Evolutionary conservation across 2,329 filamentous ascomycete species (phyloP).

Genomic region (Paecilomyces sp.): DNA sequence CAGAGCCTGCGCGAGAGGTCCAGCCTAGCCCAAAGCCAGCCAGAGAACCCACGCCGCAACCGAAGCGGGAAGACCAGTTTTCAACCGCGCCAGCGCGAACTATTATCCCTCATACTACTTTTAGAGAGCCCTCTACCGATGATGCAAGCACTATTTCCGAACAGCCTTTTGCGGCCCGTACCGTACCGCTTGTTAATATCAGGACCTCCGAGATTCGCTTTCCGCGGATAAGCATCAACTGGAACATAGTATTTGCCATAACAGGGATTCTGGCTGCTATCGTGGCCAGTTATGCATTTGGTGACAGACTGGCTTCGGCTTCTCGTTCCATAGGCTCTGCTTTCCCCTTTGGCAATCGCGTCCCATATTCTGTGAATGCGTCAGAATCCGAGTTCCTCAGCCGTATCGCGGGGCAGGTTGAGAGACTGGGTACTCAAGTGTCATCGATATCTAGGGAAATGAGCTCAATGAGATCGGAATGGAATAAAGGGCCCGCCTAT

Average conservation of each 20-base stretch:
- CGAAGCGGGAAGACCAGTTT: background rate
- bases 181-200: background rate
- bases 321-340: conserved; percentile 10
- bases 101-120: conserved; percentile 14
- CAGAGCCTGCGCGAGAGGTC: background rate
- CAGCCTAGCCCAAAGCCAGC: background rate
- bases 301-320: conserved; percentile 8
- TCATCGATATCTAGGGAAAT: conserved; percentile 24
- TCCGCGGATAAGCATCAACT: background rate
- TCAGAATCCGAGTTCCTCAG: conserved; percentile 17
- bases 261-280: conserved; percentile 6
- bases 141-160: background rate
- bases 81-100: conserved; percentile 16
- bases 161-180: background rate
- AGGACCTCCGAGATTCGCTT: background rate
- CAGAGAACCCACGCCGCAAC: background rate
- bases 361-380: conserved; percentile 13
- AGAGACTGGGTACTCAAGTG: conserved; percentile 20
- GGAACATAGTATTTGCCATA: conserved; percentile 7
- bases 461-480: conserved; percentile 16
- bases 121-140: conserved; percentile 4
- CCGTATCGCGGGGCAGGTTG: conserved; percentile 18
- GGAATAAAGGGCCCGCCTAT: conserved; percentile 13
- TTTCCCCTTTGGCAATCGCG: conserved; percentile 4
- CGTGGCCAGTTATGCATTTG: conserved; percentile 7